These are phyloP conservation scores for Amesomyces nigricolor DNA, from an alignment of 2,329 filamentous ascomycete species.

Conservation along the genomic window DNA sequence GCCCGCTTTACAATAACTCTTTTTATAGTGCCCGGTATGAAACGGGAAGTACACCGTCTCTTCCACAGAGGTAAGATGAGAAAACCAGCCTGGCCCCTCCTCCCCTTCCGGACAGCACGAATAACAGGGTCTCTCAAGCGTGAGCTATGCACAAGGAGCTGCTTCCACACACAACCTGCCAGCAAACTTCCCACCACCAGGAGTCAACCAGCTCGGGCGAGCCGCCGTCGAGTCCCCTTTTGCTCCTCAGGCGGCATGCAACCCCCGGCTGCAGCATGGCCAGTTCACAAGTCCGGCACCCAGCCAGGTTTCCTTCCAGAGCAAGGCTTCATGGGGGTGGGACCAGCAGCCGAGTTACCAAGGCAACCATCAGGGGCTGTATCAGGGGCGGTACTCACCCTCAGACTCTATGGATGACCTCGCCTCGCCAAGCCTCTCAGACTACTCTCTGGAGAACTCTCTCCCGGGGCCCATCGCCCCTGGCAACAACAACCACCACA, in stretches of 20 bases:
- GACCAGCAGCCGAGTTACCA: slow-evolving; percentile 12
- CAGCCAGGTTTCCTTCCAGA: slow-evolving; percentile 7
- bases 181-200: slow-evolving; percentile 31
- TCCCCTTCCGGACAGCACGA: slow-evolving; percentile 23
- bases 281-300: slow-evolving; percentile 18
- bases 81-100: slow-evolving; percentile 11
- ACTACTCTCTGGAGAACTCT: slow-evolving; percentile 53
- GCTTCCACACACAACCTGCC: slow-evolving; percentile 33
- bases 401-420: slow-evolving; percentile 55
- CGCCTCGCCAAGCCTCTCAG: slow-evolving; percentile 54
- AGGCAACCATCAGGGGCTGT: slow-evolving; percentile 34
- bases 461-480: slow-evolving; percentile 30
- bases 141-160: slow-evolving; percentile 38
- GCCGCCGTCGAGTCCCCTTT: slow-evolving; percentile 35
- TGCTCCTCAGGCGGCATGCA: slow-evolving; percentile 37
- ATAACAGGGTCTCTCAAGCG: slow-evolving; percentile 35
- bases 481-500: slow-evolving; percentile 43
- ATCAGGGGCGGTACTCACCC: slow-evolving; percentile 48
- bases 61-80: slow-evolving; percentile 31
- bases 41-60: slow-evolving; percentile 28
- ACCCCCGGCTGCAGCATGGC: slow-evolving; percentile 38
- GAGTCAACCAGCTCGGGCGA: slow-evolving; percentile 36
- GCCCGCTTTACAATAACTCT: slow-evolving; percentile 33
- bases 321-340: slow-evolving; percentile 10
- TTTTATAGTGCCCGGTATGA: slow-evolving; percentile 32